These are phyloP conservation scores for Fusarium odoratissimum DNA, from an alignment of 2,329 filamentous ascomycete species.

Conservation along the genomic window DNA sequence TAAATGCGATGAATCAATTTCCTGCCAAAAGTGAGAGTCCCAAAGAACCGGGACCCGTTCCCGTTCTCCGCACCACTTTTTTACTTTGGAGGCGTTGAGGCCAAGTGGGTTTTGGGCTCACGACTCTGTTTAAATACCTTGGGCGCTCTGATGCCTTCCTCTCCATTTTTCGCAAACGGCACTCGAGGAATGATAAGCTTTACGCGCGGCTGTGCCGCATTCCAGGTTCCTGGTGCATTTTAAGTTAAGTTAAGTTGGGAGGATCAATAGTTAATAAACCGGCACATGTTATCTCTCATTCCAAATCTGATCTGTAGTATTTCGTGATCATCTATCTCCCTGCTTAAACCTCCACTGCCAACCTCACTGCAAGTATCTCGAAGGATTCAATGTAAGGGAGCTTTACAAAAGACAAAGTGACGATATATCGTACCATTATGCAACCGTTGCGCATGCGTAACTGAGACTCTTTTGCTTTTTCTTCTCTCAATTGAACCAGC, in stretches of 20 bases:
- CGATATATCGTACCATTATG: not conserved
- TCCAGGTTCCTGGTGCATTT: conserved; percentile 4
- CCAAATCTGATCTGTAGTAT: not conserved
- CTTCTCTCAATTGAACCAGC: conserved; percentile 1
- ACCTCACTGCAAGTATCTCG: not conserved
- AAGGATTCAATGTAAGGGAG: conserved; percentile 21
- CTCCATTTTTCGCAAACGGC: conserved; percentile 21
- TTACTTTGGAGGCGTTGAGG: conserved; percentile 12
- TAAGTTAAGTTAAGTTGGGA: not conserved
- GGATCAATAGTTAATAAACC: not conserved
- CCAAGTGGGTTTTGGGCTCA: not conserved
- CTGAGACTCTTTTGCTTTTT: conserved; percentile 6
- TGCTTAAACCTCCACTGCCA: conserved; percentile 6
- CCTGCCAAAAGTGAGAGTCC: not conserved
- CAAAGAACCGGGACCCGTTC: conserved; percentile 23
- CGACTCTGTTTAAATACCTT: not conserved
- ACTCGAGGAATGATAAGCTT: not conserved
- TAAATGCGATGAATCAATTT: conserved; percentile 17
- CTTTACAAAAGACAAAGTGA: not conserved
- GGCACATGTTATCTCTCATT: not conserved
- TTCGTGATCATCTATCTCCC: conserved; percentile 20
- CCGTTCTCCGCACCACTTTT: conserved; percentile 6
- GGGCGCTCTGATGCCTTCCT: not conserved
- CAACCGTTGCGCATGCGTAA: not conserved
- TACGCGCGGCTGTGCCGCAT: conserved; percentile 5